Conservation (phyloP, 495 filamentous ascomycete genomes). For the Niebla homalea region DNA sequence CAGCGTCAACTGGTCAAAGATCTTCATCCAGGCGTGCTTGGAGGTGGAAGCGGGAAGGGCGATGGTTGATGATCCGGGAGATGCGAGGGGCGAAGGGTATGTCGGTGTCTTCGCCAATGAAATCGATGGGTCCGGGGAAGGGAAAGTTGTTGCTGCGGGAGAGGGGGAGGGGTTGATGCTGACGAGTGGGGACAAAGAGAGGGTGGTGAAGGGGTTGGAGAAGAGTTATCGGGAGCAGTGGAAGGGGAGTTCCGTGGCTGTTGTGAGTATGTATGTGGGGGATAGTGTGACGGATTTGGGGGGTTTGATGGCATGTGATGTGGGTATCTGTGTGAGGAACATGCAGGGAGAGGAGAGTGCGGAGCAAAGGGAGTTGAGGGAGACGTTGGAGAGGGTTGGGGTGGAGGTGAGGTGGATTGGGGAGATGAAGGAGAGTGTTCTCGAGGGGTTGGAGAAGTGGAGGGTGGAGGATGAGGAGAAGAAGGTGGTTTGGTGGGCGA, state of each 20-base stretch:
- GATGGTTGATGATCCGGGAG: too few species aligned
- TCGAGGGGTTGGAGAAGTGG: not conserved
- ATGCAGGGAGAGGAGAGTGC: not conserved
- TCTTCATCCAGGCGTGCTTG: constrained; percentile 15
- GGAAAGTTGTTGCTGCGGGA: too few species aligned
- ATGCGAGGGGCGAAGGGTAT: too few species aligned
- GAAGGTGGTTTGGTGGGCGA: constrained; percentile 3
- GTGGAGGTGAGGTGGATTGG: not conserved
- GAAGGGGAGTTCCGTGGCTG: not conserved
- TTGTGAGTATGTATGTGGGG: constrained; percentile 18
- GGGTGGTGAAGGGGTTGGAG: not conserved
- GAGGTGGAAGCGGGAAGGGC: not conserved
- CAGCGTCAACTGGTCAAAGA: constrained; percentile 18
- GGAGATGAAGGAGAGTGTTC: not conserved
- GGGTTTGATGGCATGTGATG: constrained; percentile 18
- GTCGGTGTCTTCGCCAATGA: too few species aligned
- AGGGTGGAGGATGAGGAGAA: not conserved
- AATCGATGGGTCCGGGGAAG: too few species aligned
- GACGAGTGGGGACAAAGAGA: not conserved
- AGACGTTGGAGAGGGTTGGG: not conserved
- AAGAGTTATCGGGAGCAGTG: not conserved
- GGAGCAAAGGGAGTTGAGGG: constrained; percentile 1
- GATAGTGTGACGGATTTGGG: constrained; percentile 20
- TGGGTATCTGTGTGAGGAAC: constrained; percentile 17
- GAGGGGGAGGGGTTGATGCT: too few species aligned